A percentile compares a stretch with the other conserved stretches of the same genome.
phyloP scores from a whole-genome alignment of 345 rosid species.

The Brassica cretica region DNA sequence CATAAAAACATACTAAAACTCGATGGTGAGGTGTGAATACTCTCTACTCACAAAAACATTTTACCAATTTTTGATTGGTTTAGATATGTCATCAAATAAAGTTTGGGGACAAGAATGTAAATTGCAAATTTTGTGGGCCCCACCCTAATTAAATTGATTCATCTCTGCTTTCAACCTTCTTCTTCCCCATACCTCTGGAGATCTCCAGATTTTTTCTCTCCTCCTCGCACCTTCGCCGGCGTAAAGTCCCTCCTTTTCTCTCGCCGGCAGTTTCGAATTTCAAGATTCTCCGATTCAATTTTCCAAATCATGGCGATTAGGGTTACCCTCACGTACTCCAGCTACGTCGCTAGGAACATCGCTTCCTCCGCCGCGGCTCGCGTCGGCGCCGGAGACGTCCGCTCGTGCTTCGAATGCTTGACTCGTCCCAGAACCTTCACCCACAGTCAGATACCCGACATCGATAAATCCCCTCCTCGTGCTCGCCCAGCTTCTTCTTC shows the following conservation, averaged over 20 bases:
- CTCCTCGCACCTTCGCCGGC: constrained; percentile 25
- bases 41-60: not conserved
- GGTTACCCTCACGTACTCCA: constrained; percentile 64
- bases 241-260: constrained; percentile 11
- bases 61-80: not conserved
- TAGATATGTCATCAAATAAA: not conserved
- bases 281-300: not conserved
- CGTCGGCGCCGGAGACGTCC: constrained; percentile 47
- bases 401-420: constrained; percentile 55
- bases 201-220: constrained; percentile 24
- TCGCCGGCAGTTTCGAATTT: constrained; percentile 10
- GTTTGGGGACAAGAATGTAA: not conserved
- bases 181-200: constrained; percentile 6
- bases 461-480: constrained; percentile 38
- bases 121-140: not conserved
- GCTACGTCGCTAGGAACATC: constrained; percentile 60
- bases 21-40: not conserved
- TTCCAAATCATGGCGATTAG: constrained; percentile 65
- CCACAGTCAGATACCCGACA: constrained; percentile 45
- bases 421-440: constrained; percentile 51
- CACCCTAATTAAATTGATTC: not conserved
- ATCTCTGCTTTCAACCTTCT: not conserved
- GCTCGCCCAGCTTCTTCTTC: constrained; percentile 25
- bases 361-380: constrained; percentile 58
- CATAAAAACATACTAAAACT: not conserved